phyloP scores from a whole-genome alignment of 2,329 filamentous ascomycete species.

The Xylariaceae sp. region DNA sequence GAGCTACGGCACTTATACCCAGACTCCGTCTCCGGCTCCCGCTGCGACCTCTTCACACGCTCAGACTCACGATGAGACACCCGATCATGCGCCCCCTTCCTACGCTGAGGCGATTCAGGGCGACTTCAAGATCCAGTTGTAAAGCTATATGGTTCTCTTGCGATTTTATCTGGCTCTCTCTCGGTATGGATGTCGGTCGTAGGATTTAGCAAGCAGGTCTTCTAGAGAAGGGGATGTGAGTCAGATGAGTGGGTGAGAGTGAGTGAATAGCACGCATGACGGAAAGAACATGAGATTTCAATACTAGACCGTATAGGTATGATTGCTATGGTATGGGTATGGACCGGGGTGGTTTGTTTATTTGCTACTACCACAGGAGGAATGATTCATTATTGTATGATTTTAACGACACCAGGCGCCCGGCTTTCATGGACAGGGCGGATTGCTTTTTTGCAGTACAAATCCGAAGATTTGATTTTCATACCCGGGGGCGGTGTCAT shows the following conservation, averaged over 20 bases:
- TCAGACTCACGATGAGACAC: slow-evolving; percentile 24
- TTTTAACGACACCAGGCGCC: neutral
- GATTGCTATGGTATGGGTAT: no score
- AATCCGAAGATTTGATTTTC: neutral
- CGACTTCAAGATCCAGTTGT: slow-evolving; percentile 82
- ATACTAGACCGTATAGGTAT: no score
- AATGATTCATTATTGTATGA: no score
- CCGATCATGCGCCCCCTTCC: slow-evolving; percentile 59
- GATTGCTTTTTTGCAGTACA: neutral
- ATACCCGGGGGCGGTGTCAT: neutral
- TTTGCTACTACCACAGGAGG: no score
- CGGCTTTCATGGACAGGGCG: neutral
- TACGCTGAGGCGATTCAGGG: slow-evolving; percentile 88
- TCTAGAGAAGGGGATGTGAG: no score
- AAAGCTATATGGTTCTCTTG: slow-evolving; percentile 39
- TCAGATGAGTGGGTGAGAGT: no score
- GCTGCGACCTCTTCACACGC: slow-evolving; percentile 15
- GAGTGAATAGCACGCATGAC: neutral
- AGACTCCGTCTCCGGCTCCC: slow-evolving; percentile 21
- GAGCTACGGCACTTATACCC: slow-evolving; percentile 41
- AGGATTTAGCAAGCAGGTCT: no score
- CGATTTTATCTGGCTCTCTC: no score
- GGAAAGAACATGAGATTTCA: neutral
- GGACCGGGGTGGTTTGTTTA: no score
- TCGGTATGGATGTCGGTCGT: no score